These are phyloP conservation scores for Podaxis rugospora DNA, from an alignment of 768 basidiomycete species.

Conservation along the genomic window DNA sequence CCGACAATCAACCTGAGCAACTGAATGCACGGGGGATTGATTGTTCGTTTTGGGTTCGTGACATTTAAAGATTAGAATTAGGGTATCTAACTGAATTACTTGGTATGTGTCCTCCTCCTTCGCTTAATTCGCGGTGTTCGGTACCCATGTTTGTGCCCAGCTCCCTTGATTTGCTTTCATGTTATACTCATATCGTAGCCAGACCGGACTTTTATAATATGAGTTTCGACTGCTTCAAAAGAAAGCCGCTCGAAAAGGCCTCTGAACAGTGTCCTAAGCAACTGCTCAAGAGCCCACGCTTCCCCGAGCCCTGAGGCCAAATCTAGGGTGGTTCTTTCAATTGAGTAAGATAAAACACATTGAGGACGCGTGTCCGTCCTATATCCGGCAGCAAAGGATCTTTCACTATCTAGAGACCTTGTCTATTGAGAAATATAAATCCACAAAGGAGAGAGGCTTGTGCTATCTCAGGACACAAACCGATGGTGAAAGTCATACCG, in stretches of 20 bases:
- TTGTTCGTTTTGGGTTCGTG: conserved; percentile 11
- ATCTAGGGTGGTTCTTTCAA: conserved; percentile 2
- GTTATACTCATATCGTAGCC: not conserved
- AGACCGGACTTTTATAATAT: not conserved
- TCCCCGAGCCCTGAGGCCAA: not conserved
- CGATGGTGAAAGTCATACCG: not conserved
- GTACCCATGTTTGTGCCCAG: not conserved
- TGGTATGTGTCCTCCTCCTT: not conserved
- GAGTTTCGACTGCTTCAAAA: not conserved
- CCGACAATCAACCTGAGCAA: conserved; percentile 1
- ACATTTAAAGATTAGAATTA: conserved; percentile 1
- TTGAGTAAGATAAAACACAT: conserved; percentile 6
- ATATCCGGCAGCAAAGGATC: not conserved
- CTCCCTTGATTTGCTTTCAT: not conserved
- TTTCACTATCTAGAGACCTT: not conserved
- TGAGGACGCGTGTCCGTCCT: conserved; percentile 2
- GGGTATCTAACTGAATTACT: not conserved
- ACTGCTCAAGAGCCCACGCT: not conserved
- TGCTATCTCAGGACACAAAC: not conserved
- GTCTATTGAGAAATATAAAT: not conserved
- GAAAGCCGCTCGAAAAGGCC: not conserved
- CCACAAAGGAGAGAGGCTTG: not conserved
- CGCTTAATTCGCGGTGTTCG: not conserved
- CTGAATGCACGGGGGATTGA: conserved; percentile 1
- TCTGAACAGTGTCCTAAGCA: not conserved